These are phyloP conservation scores for Yarrowia alimentaria DNA, from an alignment of 805 yeast species.

Conservation along the genomic window DNA sequence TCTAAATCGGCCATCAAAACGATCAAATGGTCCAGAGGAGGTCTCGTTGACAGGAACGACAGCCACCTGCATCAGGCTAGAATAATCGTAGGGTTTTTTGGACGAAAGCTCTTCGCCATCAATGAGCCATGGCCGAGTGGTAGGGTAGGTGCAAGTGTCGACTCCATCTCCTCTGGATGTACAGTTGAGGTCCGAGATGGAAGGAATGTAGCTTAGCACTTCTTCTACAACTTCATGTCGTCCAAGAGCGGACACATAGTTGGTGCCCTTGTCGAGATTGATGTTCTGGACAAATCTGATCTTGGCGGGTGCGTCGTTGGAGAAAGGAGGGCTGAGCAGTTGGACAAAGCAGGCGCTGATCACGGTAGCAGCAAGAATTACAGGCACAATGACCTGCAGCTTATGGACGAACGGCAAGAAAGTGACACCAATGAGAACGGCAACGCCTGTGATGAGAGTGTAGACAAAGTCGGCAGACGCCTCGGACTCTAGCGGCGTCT, in stretches of 20 bases:
- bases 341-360: conserved; percentile 40
- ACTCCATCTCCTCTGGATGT: conserved; percentile 45
- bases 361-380: conserved; percentile 44
- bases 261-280: conserved; percentile 44
- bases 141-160: conserved; percentile 54
- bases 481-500: conserved; percentile 67
- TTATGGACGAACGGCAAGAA: conserved; percentile 69
- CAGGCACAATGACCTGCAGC: conserved; percentile 52
- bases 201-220: conserved; percentile 31
- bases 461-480: conserved; percentile 45
- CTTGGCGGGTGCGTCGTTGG: conserved; percentile 62
- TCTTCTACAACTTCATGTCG: conserved; percentile 30
- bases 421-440: conserved; percentile 49
- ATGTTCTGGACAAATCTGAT: conserved; percentile 65
- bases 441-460: conserved; percentile 40
- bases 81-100: conserved; percentile 37
- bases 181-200: conserved; percentile 38
- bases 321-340: conserved; percentile 53
- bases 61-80: conserved; percentile 34
- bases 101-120: conserved; percentile 32
- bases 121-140: conserved; percentile 49
- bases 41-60: conserved; percentile 19
- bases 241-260: conserved; percentile 29
- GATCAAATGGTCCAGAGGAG: conserved; percentile 37
- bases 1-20: conserved; percentile 58